These are phyloP conservation scores for Solanum neorickii DNA, from an alignment of 257 asterid genomes.

Conservation along the genomic window DNA sequence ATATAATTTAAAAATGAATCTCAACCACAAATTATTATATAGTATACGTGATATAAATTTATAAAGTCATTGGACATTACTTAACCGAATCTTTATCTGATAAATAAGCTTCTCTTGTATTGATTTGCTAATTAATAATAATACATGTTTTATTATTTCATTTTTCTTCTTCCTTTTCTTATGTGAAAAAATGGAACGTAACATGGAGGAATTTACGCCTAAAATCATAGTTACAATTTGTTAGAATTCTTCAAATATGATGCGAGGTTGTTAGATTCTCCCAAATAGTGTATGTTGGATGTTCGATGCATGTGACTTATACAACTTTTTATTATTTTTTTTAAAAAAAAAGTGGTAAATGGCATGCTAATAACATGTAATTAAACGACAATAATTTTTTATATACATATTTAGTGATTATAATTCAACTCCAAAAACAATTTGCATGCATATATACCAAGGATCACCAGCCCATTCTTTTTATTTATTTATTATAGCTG, in stretches of 20 bases:
- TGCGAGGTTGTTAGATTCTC: neutral
- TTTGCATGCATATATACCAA: neutral
- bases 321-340: neutral
- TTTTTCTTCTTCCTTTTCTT: neutral
- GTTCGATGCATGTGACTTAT: neutral
- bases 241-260: neutral
- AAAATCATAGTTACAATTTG: neutral
- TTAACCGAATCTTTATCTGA: neutral
- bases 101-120: neutral
- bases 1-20: too few species aligned
- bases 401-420: too few species aligned
- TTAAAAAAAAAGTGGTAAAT: too few species aligned
- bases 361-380: neutral
- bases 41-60: fast-evolving
- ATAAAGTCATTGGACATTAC: too few species aligned
- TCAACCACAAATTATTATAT: too few species aligned
- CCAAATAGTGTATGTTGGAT: neutral
- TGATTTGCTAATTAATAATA: neutral
- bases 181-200: neutral
- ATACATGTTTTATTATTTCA: neutral
- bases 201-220: neutral
- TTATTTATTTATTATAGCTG: neutral
- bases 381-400: neutral
- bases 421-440: neutral
- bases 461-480: neutral